Conservation (phyloP, 495 filamentous ascomycete species). For the Aspergillus egyptiacus region DNA sequence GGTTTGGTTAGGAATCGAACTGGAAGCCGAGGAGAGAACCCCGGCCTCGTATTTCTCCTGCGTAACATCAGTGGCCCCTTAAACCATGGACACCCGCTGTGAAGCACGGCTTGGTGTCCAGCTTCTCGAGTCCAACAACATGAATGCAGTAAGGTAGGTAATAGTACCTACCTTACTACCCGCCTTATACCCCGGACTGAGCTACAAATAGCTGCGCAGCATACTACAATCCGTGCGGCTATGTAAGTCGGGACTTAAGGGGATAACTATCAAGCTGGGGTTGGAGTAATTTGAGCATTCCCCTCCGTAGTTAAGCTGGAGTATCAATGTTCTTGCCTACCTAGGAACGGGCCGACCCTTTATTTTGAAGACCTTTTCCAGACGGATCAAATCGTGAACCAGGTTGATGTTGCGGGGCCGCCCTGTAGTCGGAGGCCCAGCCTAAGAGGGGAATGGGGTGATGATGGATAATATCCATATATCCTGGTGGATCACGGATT, state of each 20-base stretch:
- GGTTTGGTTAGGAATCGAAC: not conserved
- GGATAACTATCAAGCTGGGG: not conserved
- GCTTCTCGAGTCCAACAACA: too few species aligned
- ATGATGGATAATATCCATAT: too few species aligned
- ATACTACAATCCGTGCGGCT: not conserved
- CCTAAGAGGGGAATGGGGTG: too few species aligned
- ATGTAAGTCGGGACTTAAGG: not conserved
- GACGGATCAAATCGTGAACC: not conserved
- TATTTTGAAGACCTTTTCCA: not conserved
- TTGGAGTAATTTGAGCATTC: too few species aligned
- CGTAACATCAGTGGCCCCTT: not conserved
- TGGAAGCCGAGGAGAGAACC: not conserved
- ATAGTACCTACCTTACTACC: too few species aligned
- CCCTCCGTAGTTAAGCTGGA: too few species aligned
- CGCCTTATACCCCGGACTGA: not conserved
- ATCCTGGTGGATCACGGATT: too few species aligned
- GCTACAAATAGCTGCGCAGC: not conserved
- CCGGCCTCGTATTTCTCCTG: not conserved
- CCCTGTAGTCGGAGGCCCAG: too few species aligned
- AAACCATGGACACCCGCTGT: not conserved
- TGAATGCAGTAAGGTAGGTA: too few species aligned
- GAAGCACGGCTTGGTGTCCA: not conserved
- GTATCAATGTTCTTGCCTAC: not conserved
- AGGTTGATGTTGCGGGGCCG: too few species aligned
- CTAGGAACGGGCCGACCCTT: conserved; percentile 13